Evolutionary conservation across 371 early-diverging fungal genomes (phyloP), one percentile per base, ranked within the genome.

Genomic region (Rhizopus delemar): DNA sequence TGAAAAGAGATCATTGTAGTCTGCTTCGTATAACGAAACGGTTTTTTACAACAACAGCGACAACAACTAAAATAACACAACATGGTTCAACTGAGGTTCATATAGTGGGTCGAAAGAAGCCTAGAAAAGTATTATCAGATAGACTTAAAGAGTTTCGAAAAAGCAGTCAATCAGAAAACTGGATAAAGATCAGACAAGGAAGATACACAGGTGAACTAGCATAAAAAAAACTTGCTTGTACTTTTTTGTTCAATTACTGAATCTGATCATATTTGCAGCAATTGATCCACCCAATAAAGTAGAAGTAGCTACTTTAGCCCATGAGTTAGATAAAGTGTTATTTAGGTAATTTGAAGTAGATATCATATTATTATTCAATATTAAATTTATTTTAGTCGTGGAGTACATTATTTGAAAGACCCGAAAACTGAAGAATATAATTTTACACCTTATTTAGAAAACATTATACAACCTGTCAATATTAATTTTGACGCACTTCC

Each of bases 381-480:
- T 51, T 11, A 5, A 43, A 15, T 9, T 49, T 31, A 8, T 9
- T 8, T 41, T 22, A 91, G 92, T 46, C 91, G 93, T 2, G 96
- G 96, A 4, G 90, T 93, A 0, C 94, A 94, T 52, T 86, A 82
- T 56, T 67, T 97, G 8, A 84, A 88, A 73, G 94, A 96, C 65
- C 90, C 93, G 34, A 74, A 87, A 33, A 85, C 92, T 3, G 70
- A 80, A n/a, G 76, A 83, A 0, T 93, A 76, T 73, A 93, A 93
- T 63, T 96, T 91, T 69, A 82, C 90, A 22, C 86, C 88, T 0
- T 90, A 81, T 60, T 75, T 97, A 28, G 81, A 90, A 49, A 63
- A 84, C 32, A 91, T 96, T 46, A 84, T 87, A 13, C 90, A 89
- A 32, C 92, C 92, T 3, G 69, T 73, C 8, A 84, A 92, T 4